Conservation (phyloP, 352 stramenopile genomes). For the Phytopythium helicoides region DNA sequence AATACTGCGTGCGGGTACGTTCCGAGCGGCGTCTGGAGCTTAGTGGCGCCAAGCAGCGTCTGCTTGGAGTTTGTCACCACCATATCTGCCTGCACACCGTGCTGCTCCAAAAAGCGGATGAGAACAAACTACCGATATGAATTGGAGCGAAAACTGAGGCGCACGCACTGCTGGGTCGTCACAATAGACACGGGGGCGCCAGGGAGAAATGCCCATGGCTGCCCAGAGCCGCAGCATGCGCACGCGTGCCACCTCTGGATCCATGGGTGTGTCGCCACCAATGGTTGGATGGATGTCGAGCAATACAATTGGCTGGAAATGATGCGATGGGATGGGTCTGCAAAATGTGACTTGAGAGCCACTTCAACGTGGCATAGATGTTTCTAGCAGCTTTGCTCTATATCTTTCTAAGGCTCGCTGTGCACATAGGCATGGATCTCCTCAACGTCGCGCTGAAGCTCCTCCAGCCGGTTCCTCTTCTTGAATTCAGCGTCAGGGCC, state of each 20-base stretch:
- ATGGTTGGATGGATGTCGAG: neutral
- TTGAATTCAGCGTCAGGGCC: slow-evolving; percentile 28
- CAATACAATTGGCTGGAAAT: neutral
- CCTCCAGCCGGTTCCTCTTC: slow-evolving; percentile 35
- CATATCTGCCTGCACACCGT: slow-evolving; percentile 37
- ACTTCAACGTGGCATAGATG: too few species aligned
- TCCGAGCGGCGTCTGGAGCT: slow-evolving; percentile 62
- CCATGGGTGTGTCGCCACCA: slow-evolving; percentile 12
- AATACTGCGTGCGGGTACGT: slow-evolving; percentile 62
- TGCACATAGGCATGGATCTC: slow-evolving; percentile 19
- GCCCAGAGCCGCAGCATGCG: slow-evolving; percentile 65
- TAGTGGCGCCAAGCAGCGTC: slow-evolving; percentile 53
- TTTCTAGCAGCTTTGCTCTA: too few species aligned
- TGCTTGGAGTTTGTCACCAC: slow-evolving; percentile 58
- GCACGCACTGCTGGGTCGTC: slow-evolving; percentile 48
- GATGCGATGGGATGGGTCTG: neutral
- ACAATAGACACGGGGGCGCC: slow-evolving; percentile 31
- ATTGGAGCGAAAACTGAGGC: neutral
- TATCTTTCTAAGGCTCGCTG: slow-evolving; percentile 6
- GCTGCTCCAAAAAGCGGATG: slow-evolving; percentile 18
- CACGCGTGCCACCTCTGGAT: slow-evolving; percentile 36
- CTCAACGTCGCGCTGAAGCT: slow-evolving; percentile 44
- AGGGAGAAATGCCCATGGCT: slow-evolving; percentile 16
- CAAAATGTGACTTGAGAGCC: too few species aligned
- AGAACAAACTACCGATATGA: neutral